Percentiles rank a stretch among this genome's conserved stretches.
Evolutionary conservation across 805 yeast species (phyloP).

Genomic region (Saccharomycopsis malanga): DNA sequence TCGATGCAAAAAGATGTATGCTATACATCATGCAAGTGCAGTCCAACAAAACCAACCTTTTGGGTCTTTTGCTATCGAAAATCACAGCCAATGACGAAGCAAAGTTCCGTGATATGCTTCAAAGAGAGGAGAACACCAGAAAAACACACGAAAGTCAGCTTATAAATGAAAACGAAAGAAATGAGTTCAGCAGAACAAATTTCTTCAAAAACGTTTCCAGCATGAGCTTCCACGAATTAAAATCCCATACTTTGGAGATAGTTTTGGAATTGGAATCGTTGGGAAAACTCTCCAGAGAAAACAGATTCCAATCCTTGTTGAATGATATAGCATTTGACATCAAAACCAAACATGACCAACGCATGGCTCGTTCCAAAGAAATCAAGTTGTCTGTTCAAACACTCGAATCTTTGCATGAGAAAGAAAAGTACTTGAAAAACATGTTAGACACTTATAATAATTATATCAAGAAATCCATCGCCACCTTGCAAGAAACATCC

Average conservation of each 20-base stretch:
- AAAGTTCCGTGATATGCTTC: constrained; percentile 49
- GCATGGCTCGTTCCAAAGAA: constrained; percentile 41
- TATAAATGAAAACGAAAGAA: constrained; percentile 33
- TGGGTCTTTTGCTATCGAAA: constrained; percentile 62
- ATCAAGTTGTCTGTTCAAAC: constrained; percentile 39
- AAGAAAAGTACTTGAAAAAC: constrained; percentile 36
- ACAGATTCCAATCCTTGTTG: constrained; percentile 70
- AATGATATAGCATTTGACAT: constrained; percentile 85
- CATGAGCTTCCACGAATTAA: constrained; percentile 63
- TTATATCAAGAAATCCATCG: constrained; percentile 45
- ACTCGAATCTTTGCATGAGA: constrained; percentile 37
- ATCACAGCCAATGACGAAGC: constrained; percentile 65
- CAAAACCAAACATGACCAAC: constrained; percentile 44
- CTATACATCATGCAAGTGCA: constrained; percentile 80
- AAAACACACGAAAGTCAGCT: background rate
- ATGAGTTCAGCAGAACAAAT: constrained; percentile 38
- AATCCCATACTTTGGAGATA: constrained; percentile 66
- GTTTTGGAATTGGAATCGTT: constrained; percentile 67
- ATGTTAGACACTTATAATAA: constrained; percentile 37
- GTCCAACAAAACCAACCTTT: constrained; percentile 50
- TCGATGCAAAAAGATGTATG: constrained; percentile 79
- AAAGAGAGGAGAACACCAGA: constrained; percentile 4
- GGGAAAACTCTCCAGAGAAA: constrained; percentile 56
- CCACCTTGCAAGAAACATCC: constrained; percentile 40
- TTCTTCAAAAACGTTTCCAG: constrained; percentile 43